phyloP scores from a whole-genome alignment of 805 yeast species.

The Clavispora fructus region DNA sequence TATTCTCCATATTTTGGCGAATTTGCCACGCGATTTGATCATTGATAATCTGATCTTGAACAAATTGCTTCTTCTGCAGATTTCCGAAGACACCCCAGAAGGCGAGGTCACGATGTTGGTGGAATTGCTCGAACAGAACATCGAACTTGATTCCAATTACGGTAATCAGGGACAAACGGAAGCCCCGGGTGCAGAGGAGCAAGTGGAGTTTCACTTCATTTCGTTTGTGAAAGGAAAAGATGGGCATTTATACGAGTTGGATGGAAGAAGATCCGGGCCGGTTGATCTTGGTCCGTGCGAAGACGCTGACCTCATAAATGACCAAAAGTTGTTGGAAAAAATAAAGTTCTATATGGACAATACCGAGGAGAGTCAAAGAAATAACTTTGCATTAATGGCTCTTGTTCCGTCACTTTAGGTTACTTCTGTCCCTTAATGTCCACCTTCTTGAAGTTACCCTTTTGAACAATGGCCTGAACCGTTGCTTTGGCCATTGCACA shows the following conservation, averaged over 20 bases:
- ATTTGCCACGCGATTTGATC: slow-evolving; percentile 42
- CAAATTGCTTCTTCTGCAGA: slow-evolving; percentile 20
- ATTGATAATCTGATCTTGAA: slow-evolving; percentile 32
- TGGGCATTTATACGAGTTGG: slow-evolving; percentile 72
- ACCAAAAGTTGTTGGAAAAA: slow-evolving; percentile 44
- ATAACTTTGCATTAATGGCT: slow-evolving; percentile 75
- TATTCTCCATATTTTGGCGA: slow-evolving; percentile 54
- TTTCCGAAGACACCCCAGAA: slow-evolving; percentile 14
- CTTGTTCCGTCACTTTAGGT: slow-evolving; percentile 42
- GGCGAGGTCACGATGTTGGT: slow-evolving; percentile 40
- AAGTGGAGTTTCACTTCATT: slow-evolving; percentile 66
- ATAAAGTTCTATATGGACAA: slow-evolving; percentile 63
- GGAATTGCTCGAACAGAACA: slow-evolving; percentile 39
- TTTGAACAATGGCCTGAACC: slow-evolving; percentile 31
- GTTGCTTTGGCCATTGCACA: slow-evolving; percentile 29
- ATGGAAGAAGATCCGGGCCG: slow-evolving; percentile 82
- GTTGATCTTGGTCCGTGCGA: slow-evolving; percentile 50
- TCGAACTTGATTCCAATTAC: slow-evolving; percentile 38
- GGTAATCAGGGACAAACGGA: slow-evolving; percentile 59
- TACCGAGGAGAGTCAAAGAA: slow-evolving; percentile 53
- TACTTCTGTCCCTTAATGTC: slow-evolving; percentile 89
- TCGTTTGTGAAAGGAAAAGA: slow-evolving; percentile 57
- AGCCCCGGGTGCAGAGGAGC: slow-evolving; percentile 55
- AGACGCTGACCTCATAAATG: slow-evolving; percentile 47
- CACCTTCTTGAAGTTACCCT: slow-evolving; percentile 47